Base-by-base conservation (phyloP, 176 grass and related monocot genomes). In the Juncus effusus region DNA sequence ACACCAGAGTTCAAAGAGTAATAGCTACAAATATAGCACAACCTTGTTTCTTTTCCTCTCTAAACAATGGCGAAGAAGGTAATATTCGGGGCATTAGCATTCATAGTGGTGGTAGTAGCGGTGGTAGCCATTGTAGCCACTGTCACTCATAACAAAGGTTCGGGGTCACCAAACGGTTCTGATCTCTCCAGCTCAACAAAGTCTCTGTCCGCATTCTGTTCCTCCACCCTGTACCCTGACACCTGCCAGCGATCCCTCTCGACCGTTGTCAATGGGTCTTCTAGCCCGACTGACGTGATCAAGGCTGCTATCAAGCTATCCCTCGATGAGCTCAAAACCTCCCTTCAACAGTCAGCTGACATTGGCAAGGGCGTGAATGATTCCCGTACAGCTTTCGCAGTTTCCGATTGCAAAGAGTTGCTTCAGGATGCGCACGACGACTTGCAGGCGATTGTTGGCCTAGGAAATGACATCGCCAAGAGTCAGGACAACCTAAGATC, bases 111-210 rank as follows among this genome's bases (percentile, higher is more conserved):
- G 6, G 58, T 97, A 14, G 80, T 83, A 0, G 88, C 80, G 50
- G 88, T 97, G 63, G 74, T 97, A 53, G 83, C 82, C 52, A 59
- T 84, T 40, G 74, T 96, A 39, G 87, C 85, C 36, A 79, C 79
- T 10, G 77, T 89, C 11, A 79, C 58, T 38, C 62, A 61, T 19
- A 68, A 70, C 60, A 76, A 80, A 4, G 67, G 59, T 4, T 15
- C 2, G 0, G 67, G 13, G 15, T 36, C n/a, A 38, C 8, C 44
- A 9, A 3, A 13, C 15, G 7, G 3, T 5, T 57, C 6, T 4
- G 8, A 13, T 13, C 65, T 88, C 39, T 57, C 78, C 13, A 67
- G 65, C 40, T 60, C 67, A 54, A 51, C 75, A 35, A 83, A 77
- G 60, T 64, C 61, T 36, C 69, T 86, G 10, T 64, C 79, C 2